Conservation (phyloP, 768 basidiomycete species). For the Suillus plorans region DNA sequence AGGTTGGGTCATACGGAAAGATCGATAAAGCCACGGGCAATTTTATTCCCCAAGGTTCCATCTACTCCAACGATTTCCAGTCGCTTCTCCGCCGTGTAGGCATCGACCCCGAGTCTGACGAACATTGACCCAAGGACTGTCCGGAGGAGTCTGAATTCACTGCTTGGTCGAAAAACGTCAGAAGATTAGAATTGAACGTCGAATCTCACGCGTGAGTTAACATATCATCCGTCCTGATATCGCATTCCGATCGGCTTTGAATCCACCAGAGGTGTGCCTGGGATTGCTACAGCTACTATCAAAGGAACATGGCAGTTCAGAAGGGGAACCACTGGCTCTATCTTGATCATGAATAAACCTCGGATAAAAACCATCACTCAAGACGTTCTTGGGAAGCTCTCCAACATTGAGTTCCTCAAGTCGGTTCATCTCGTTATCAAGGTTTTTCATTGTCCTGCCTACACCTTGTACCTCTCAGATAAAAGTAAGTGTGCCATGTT, state of each 20-base stretch:
- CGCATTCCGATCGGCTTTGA: neutral
- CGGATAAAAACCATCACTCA: neutral
- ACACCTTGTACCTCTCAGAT: conserved; percentile 1
- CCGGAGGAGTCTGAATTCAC: neutral
- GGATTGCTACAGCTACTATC: neutral
- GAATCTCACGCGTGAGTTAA: neutral
- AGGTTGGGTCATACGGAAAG: conserved; percentile 1
- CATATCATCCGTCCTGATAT: neutral
- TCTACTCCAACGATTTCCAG: neutral
- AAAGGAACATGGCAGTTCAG: conserved; percentile 3
- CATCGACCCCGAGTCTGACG: neutral
- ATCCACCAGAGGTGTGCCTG: neutral
- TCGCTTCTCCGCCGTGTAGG: neutral
- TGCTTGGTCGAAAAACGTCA: conserved; percentile 1
- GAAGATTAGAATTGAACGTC: neutral
- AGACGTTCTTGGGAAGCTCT: neutral
- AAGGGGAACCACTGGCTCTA: neutral
- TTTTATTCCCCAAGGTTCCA: neutral
- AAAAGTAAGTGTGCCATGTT: neutral
- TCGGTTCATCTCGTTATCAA: neutral
- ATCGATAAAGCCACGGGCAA: neutral
- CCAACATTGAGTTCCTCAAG: neutral
- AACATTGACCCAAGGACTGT: neutral
- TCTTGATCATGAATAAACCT: conserved; percentile 3
- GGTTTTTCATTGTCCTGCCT: conserved; percentile 3